Evolutionary conservation across 2,329 filamentous ascomycete species (phyloP).

Genomic region (Aspergillus pseudotamarii): DNA sequence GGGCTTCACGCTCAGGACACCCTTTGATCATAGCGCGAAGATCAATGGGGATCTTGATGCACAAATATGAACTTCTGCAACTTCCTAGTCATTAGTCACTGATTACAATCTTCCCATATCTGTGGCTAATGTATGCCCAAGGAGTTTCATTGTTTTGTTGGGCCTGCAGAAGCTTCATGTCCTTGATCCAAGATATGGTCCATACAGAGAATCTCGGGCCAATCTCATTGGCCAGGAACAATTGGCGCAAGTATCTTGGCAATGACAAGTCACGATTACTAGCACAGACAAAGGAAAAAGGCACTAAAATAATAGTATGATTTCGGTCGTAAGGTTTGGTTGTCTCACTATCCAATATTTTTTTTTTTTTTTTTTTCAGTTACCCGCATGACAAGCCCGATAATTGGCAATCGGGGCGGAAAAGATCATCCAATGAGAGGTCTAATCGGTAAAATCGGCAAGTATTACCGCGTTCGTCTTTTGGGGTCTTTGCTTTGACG

Average conservation of each 20-base stretch:
- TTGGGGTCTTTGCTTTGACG: background rate
- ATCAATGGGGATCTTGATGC: background rate
- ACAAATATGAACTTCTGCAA: background rate
- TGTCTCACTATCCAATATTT: background rate
- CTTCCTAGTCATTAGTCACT: background rate
- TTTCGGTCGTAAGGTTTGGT: background rate
- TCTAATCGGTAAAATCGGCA: background rate
- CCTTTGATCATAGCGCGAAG: background rate
- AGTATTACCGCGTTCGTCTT: background rate
- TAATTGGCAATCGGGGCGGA: background rate
- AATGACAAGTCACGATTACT: background rate
- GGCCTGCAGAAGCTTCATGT: background rate
- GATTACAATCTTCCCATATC: background rate
- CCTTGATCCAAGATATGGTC: background rate
- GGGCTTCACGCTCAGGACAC: background rate
- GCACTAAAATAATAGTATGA: slow-evolving; percentile 5
- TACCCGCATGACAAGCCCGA: background rate
- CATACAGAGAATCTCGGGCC: background rate
- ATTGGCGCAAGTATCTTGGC: background rate
- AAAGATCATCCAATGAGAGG: background rate
- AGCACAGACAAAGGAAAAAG: background rate
- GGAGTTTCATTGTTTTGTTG: background rate
- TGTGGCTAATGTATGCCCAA: background rate
- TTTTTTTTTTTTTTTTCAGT: background rate
- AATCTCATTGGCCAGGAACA: background rate